Percentiles rank a stretch among this genome's conserved stretches.
phyloP scores from a whole-genome alignment of 2,329 filamentous ascomycete genomes.

The Diplodia intermedia region DNA sequence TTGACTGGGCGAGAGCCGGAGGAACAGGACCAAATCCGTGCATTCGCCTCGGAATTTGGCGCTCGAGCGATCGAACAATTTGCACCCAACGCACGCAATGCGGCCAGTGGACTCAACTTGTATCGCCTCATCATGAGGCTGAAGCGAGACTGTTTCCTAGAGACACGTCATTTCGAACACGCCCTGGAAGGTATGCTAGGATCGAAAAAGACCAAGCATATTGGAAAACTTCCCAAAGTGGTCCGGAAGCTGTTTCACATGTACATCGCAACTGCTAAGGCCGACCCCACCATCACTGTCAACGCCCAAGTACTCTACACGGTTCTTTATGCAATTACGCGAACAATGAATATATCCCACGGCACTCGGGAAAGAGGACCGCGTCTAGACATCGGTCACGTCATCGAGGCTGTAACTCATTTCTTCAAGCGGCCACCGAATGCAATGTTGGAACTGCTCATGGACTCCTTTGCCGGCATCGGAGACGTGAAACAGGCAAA shows the following conservation, averaged over 20 bases:
- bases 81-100: neutral
- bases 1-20: slow-evolving; percentile 1
- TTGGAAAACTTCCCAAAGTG: neutral
- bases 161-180: slow-evolving; percentile 5
- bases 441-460: neutral
- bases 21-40: neutral
- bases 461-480: neutral
- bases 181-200: neutral
- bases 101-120: neutral
- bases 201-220: neutral
- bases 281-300: neutral
- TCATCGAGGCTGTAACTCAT: neutral
- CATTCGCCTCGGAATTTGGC: neutral
- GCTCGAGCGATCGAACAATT: neutral
- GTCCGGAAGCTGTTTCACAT: slow-evolving; percentile 1
- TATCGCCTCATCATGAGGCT: slow-evolving; percentile 22
- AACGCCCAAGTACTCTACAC: neutral
- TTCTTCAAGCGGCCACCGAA: neutral
- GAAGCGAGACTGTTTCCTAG: slow-evolving; percentile 1
- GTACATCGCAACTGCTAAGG: slow-evolving; percentile 4
- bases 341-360: neutral
- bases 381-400: neutral
- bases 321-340: neutral
- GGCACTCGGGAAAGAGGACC: neutral
- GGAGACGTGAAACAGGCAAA: slow-evolving; percentile 7